phyloP scores from a whole-genome alignment of 1,284 basidiomycete species.

The Anthracocystis walkeri region DNA sequence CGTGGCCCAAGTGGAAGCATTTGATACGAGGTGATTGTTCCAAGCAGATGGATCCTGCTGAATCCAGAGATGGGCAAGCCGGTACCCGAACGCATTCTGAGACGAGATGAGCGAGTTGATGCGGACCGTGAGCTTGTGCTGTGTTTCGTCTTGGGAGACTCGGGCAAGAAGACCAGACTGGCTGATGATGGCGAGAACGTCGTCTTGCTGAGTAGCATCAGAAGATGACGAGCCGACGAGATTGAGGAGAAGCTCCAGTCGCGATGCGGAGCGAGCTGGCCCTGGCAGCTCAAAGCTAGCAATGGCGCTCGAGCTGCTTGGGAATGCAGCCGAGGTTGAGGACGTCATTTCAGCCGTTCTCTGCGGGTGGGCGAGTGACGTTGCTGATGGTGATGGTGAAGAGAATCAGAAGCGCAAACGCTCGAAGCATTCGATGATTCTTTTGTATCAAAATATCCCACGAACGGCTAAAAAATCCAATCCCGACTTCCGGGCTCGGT shows the following conservation, averaged over 20 bases:
- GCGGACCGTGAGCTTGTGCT: constrained; percentile 47
- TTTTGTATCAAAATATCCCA: constrained; percentile 2
- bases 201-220: constrained; percentile 19
- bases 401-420: not conserved
- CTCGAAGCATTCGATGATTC: not conserved
- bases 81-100: constrained; percentile 45
- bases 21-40: constrained; percentile 39
- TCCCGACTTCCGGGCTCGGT: constrained; percentile 27
- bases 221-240: constrained; percentile 22
- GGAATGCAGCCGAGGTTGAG: not conserved
- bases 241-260: constrained; percentile 44
- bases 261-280: constrained; percentile 22
- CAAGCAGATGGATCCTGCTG: constrained; percentile 41
- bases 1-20: constrained; percentile 47
- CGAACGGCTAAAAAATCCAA: constrained; percentile 15
- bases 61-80: constrained; percentile 42
- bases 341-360: constrained; percentile 6
- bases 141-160: constrained; percentile 26
- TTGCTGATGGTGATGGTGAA: constrained; percentile 1
- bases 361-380: not conserved
- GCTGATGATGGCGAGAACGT: constrained; percentile 28
- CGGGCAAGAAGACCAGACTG: constrained; percentile 32
- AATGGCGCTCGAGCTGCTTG: constrained; percentile 7
- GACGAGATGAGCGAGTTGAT: constrained; percentile 50
- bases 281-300: constrained; percentile 25